Base-by-base conservation (phyloP, 345 rosid species). In the Stellera chamaejasme region DNA sequence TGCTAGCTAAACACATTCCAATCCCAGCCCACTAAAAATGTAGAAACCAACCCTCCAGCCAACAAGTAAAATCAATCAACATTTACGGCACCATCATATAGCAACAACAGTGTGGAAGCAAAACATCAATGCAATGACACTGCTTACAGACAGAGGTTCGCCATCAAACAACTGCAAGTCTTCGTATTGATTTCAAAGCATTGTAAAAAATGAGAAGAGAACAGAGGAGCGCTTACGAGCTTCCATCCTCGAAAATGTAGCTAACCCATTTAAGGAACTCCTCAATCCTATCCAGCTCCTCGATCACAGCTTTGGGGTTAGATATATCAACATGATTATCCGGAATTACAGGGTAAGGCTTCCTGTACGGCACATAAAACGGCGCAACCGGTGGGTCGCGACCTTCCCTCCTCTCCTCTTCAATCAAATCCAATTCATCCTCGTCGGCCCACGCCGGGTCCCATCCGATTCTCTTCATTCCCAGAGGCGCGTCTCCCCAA, bases 201-300 rank as follows among this genome's bases (percentile, higher is more conserved):
- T 4, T 32, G 39, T 32, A 26, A 43, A 9, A 10, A n/a, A 16
- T 16, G 26, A 56, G 5, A 32, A 13, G 9, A 41, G 3, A 1
- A 52, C 23, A 45, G 39, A 58, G 26, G 47, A 52, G 52, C n/a
- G 60, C 81, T 55, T 83, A 88, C 96, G 90, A 58, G 88, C 96
- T 91, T 7, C 88, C 92, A 59, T 91, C 92, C 6, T 75, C 71
- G 71, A 91, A 91, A 77, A 91, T 79, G 81, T 78, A 91, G 98
- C 98, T 91, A 69, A 78, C 92, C 96, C 96, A 87, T 23, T 62
- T 75, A 55, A 91, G 81, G 51, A 87, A 85, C 82, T 87, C 96
- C 72, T 91, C 98, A 67, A 88, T 82, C 72, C 98, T 74, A 79
- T 90, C 96, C 70, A 90, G 66, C 66, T 90, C 97, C 71, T 90